phyloP scores from a whole-genome alignment of 768 basidiomycete species.

The Paxillus involutus region DNA sequence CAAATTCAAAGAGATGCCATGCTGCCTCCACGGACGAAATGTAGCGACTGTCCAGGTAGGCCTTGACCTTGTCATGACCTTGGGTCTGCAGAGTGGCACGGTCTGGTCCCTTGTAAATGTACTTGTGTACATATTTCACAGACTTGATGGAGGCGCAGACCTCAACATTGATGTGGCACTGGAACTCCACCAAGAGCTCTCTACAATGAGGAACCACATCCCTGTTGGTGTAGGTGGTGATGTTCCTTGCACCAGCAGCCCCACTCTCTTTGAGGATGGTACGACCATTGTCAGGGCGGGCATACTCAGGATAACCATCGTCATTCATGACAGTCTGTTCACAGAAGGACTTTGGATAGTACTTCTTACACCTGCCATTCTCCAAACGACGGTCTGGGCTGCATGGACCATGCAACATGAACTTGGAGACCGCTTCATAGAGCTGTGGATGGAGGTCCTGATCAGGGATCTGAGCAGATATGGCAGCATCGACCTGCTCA shows the following conservation, averaged over 20 bases:
- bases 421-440: background rate
- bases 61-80: too few species aligned
- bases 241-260: background rate
- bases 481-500: constrained; percentile 37
- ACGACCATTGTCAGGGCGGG: too few species aligned
- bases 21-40: too few species aligned
- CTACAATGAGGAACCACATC: constrained; percentile 44
- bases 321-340: too few species aligned
- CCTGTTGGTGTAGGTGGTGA: constrained; percentile 32
- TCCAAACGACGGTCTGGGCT: constrained; percentile 13
- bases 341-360: constrained; percentile 37
- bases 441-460: too few species aligned
- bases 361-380: constrained; percentile 36
- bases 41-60: too few species aligned
- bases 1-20: too few species aligned
- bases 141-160: constrained; percentile 33
- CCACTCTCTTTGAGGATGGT: background rate
- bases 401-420: too few species aligned
- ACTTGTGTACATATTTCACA: background rate
- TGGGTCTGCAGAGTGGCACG: too few species aligned
- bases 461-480: constrained; percentile 45
- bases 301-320: too few species aligned
- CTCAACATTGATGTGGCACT: constrained; percentile 55
- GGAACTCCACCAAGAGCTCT: constrained; percentile 32
- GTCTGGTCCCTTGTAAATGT: too few species aligned